Evolutionary conservation across 2,329 filamentous ascomycete species (phyloP).

Genomic region (Verticillium zaregamsianum): DNA sequence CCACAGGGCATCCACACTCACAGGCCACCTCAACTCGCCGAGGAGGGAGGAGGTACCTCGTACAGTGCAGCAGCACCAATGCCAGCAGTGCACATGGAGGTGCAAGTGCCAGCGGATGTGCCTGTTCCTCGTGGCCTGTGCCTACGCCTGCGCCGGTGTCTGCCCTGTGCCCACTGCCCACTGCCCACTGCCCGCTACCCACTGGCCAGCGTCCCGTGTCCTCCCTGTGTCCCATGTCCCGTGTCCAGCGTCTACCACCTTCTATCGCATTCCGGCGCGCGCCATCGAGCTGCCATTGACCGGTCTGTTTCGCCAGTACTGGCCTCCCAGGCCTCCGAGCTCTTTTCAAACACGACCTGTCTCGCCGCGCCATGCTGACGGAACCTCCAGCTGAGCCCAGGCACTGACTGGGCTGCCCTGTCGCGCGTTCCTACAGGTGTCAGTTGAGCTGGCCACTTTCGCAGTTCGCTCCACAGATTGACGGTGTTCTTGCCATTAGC

Average conservation of each 20-base stretch:
- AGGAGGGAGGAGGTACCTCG: not conserved
- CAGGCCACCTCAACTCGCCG: not conserved
- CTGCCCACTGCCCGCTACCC: too few relatives aligned
- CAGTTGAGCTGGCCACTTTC: not conserved
- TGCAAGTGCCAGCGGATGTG: not conserved
- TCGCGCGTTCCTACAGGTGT: not conserved
- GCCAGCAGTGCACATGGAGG: too few relatives aligned
- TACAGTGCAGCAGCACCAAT: not conserved
- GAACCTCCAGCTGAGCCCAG: not conserved
- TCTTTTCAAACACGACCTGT: not conserved
- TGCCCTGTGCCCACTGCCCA: too few relatives aligned
- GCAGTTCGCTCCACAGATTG: not conserved
- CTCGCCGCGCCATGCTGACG: not conserved
- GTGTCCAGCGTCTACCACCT: constrained; percentile 1
- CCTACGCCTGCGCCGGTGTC: not conserved
- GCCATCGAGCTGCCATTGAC: not conserved
- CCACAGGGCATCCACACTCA: not conserved
- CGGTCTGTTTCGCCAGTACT: not conserved
- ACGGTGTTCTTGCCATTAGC: not conserved
- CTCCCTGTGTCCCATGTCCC: not conserved
- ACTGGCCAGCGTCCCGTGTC: not conserved
- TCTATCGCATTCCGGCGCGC: constrained; percentile 2
- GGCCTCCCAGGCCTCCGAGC: not conserved
- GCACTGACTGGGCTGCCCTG: not conserved
- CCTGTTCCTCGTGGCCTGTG: not conserved